Base-by-base conservation (phyloP, 495 filamentous ascomycete species). In the Penicillium chermesinum region DNA sequence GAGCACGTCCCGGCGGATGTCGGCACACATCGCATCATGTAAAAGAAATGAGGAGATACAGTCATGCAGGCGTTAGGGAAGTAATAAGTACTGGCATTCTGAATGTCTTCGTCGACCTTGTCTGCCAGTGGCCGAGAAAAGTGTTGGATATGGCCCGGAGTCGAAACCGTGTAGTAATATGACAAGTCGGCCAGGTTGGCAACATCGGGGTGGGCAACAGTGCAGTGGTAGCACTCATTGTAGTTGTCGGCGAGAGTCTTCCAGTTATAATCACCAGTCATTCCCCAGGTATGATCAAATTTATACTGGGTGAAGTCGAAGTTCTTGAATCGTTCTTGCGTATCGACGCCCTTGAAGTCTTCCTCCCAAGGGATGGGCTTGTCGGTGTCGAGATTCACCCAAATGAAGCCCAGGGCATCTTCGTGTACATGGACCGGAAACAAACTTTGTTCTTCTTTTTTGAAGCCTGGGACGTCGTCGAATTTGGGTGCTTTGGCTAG, bases 401-500 rank as follows among this genome's bases (percentile, higher is more conserved):
- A 78, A 37, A 77, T 61, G 46, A 78, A 77, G 0, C 74, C 74
- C 7, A 68, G 61, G 12, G 45, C 27, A 49, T 78, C 75, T 37
- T 74, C 50, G 38, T 75, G 71, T 35, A 75, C 67, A 45, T 75
- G 67, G 14, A 76, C 65, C 0, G 64, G 66, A 6, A 72, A 58
- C 3, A 77, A 59, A 2, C 71, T 59, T 36, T 81, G 77, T 42
- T 70, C 48, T 38, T 50, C 56, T 54, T 78, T 82, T 25, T 81
- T 70, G 49, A 83, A 82, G 6, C 65, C 78, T 6, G 69, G 57
- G 2, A 81, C 56, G 9, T 69, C 67, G 14, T 82, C 69, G 48
- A 76, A 83, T 9, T 72, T 66, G 0, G 80, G 78, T 0, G 80
- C 78, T 50, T 82, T 81, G 47, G 76, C 72, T 13, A 82, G 62